phyloP scores from a whole-genome alignment of 257 asterid species.

The Scutellaria galericulata region DNA sequence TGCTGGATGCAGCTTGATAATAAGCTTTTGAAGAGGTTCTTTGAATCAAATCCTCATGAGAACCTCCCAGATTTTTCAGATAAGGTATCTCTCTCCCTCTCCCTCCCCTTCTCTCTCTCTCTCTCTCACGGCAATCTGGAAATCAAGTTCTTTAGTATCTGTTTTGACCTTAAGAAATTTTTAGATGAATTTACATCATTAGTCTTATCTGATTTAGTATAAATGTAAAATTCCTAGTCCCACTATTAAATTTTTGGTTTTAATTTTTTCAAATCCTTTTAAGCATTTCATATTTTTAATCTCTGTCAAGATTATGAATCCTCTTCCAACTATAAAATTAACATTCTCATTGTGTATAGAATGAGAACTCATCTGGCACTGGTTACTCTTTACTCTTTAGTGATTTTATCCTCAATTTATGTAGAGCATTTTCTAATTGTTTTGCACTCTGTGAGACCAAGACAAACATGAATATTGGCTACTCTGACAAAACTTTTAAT shows the following conservation, averaged over 20 bases:
- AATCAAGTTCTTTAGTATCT: not conserved
- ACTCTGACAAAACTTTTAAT: not conserved
- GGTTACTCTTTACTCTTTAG: not conserved
- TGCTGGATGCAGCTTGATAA: conserved; percentile 78
- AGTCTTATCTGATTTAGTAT: not conserved
- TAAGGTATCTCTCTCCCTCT: conserved; percentile 59
- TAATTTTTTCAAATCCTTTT: not conserved
- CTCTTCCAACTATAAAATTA: conserved; percentile 9
- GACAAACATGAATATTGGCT: conserved; percentile 5
- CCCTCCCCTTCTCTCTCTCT: not conserved
- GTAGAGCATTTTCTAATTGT: not conserved
- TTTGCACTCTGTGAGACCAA: conserved; percentile 2
- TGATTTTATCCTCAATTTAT: not conserved
- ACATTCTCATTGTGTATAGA: not conserved
- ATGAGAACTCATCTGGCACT: not conserved
- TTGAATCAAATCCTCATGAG: conserved; percentile 71
- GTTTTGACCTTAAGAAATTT: conserved; percentile 6
- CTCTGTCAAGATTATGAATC: not conserved
- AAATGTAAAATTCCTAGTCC: not conserved
- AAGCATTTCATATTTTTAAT: not conserved
- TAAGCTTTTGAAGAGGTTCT: conserved; percentile 73
- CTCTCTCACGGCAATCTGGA: conserved; percentile 3
- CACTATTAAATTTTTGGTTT: not conserved
- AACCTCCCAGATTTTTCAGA: conserved; percentile 91
- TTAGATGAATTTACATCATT: conserved; percentile 12